A percentile compares a stretch with the other conserved stretches of the same genome.
Conservation (phyloP, 768 basidiomycete species). For the Mycena filopes region DNA sequence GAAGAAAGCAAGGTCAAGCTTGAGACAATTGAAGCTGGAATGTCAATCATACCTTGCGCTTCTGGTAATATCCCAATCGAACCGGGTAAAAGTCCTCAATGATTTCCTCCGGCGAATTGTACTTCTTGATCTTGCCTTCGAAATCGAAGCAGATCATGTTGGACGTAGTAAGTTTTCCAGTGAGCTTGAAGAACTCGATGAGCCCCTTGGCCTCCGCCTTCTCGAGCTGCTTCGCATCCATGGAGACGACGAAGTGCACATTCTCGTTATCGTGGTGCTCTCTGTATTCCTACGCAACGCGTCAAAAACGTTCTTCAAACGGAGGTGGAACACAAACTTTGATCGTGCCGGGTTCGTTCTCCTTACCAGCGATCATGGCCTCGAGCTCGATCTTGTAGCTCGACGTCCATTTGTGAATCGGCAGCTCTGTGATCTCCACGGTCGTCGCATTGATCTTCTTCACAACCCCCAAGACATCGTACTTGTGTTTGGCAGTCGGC, state of each 20-base stretch:
- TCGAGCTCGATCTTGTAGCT: constrained; percentile 94
- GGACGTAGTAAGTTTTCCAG: constrained; percentile 82
- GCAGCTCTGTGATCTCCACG: constrained; percentile 94
- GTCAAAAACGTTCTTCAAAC: not conserved
- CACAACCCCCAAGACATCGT: constrained; percentile 79
- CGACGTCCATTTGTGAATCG: constrained; percentile 95
- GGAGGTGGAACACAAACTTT: constrained; percentile 63
- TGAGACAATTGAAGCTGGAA: not conserved
- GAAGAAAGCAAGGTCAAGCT: constrained; percentile 19
- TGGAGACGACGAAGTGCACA: constrained; percentile 87
- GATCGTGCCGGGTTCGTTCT: constrained; percentile 76
- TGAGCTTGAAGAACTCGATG: constrained; percentile 91
- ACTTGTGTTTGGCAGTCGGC: constrained; percentile 84
- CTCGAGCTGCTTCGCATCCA: constrained; percentile 82
- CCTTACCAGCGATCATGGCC: constrained; percentile 82
- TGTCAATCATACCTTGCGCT: constrained; percentile 83
- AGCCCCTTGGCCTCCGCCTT: constrained; percentile 93
- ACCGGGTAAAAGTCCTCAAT: constrained; percentile 92
- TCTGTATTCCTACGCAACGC: constrained; percentile 83
- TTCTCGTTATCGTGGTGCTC: constrained; percentile 95
- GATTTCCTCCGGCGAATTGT: constrained; percentile 89
- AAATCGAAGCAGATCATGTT: constrained; percentile 99
- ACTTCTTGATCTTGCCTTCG: constrained; percentile 95
- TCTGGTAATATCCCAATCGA: constrained; percentile 92
- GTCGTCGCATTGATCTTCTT: constrained; percentile 88